These are phyloP conservation scores for Amaranthus cruentus DNA, from an alignment of 148 eudicot species.

Conservation along the genomic window DNA sequence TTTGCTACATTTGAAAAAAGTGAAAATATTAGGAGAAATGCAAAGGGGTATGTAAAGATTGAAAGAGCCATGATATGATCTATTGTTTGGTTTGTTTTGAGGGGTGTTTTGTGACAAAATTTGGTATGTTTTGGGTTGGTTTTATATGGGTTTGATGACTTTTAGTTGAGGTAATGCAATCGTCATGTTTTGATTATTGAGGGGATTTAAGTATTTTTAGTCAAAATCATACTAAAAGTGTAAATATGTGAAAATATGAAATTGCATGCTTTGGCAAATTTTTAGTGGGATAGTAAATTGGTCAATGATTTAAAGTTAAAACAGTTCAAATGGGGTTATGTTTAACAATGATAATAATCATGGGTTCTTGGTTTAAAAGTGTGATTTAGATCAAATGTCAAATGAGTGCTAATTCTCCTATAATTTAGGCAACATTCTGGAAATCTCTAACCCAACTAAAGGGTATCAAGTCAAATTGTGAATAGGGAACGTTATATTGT, in stretches of 20 bases:
- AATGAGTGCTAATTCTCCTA: conserved; percentile 16
- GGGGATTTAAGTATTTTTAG: neutral
- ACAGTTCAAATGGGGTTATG: neutral
- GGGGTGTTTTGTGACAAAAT: conserved; percentile 8
- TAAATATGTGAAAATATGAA: conserved; percentile 11
- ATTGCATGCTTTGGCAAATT: conserved; percentile 21
- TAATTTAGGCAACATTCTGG: conserved; percentile 15
- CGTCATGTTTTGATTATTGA: conserved; percentile 22
- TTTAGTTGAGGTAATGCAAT: conserved; percentile 28
- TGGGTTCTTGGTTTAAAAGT: conserved; percentile 3
- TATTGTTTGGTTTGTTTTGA: conserved; percentile 11
- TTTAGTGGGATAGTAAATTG: conserved; percentile 17
- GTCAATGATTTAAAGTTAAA: conserved; percentile 16
- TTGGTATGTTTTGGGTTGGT: conserved; percentile 8
- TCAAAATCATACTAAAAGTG: conserved; percentile 15
- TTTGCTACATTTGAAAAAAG: conserved; percentile 1
- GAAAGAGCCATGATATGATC: conserved; percentile 6
- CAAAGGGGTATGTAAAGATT: neutral
- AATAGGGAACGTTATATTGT: neutral
- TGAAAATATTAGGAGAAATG: conserved; percentile 15
- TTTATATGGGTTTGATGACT: conserved; percentile 33
- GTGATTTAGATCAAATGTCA: neutral
- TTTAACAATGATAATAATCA: conserved; percentile 2
- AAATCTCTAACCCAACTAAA: neutral
- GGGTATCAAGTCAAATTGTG: neutral